These are phyloP conservation scores for Elsinoe australis DNA, from an alignment of 2,329 filamentous ascomycete genomes.

Conservation along the genomic window DNA sequence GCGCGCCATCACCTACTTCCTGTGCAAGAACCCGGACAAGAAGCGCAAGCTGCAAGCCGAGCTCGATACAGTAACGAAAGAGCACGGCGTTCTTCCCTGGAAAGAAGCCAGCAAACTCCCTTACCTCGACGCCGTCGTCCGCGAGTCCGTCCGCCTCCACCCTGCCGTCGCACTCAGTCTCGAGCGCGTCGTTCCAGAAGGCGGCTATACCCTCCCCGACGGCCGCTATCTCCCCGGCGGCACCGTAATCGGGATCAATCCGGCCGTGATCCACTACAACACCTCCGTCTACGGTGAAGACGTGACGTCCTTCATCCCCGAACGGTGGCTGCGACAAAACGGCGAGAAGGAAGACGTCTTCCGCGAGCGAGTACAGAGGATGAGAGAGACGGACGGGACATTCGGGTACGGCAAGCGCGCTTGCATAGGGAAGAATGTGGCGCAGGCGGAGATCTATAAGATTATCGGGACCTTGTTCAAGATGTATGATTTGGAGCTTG, in stretches of 20 bases:
- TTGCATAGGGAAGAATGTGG: conserved; percentile 19
- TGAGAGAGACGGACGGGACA: conserved; percentile 13
- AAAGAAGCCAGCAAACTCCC: conserved; percentile 34
- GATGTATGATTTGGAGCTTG: conserved; percentile 14
- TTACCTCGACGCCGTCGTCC: conserved; percentile 51
- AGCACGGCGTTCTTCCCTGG: conserved; percentile 12
- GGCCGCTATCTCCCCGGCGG: conserved; percentile 32
- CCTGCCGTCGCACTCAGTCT: conserved; percentile 30
- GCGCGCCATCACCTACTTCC: conserved; percentile 35
- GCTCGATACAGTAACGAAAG: conserved; percentile 29
- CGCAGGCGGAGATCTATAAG: conserved; percentile 18
- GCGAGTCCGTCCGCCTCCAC: conserved; percentile 38
- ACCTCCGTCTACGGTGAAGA: conserved; percentile 34
- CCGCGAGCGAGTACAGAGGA: not conserved
- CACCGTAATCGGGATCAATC: conserved; percentile 38
- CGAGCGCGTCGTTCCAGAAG: conserved; percentile 30
- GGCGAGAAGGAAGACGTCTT: not conserved
- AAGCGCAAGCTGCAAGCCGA: conserved; percentile 35
- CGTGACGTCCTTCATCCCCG: conserved; percentile 37
- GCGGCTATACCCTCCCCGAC: conserved; percentile 24
- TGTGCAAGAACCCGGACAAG: conserved; percentile 29
- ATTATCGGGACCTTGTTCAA: conserved; percentile 16
- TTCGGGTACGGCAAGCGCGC: conserved; percentile 18
- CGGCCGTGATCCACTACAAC: conserved; percentile 39
- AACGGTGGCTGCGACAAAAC: conserved; percentile 36